Evolutionary conservation across 352 stramenopile species (phyloP), one percentile per base, ranked within the genome.

Genomic region (Phytophthora parvispora): DNA sequence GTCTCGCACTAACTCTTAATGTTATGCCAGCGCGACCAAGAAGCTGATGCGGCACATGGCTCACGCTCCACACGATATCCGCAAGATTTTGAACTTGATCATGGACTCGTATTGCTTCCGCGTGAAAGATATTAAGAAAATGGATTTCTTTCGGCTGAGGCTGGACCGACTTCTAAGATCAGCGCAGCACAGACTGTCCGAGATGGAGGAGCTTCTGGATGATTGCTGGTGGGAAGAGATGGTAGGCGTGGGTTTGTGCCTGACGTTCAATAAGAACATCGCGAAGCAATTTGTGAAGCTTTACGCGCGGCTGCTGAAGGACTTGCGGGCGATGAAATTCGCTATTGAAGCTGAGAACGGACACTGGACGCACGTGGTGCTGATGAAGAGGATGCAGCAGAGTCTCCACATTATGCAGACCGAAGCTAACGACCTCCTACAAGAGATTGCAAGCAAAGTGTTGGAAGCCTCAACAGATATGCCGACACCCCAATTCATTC

Each of bases 21-120:
- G 18, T 38, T n/a, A 20, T 43, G 18, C 6, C 49, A 89, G 81
- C 47, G 86, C 84, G 4, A 94, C 87, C 25, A 74, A 72, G 9
- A 72, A 87, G 25, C 54, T 94, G 4, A 75, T 81, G 49, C 54
- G 60, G 1, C 66, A 90, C 28, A 84, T 87, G 60, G 61, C 64
- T 8, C 66, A 83, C 28, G 80, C 84, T 10, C 74, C 80, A 16
- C 68, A 72, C 16, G 84, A 91, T 31, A 80, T 91, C 15, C 74
- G 80, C n/a, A 86, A 94, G 64, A 84, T 92, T n/a, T 74, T 92
- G 20, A 92, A 94, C 60, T 68, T 94, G 24, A 90, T 93, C 55
- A 84, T 93, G 43, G 86, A 93, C 53, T 75, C 86, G 18, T 93
- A 93, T 54, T 93, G 86, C 42, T 93, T 93, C 62, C 78, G 80